A percentile compares a stretch with the other conserved stretches of the same genome.
Evolutionary conservation across 345 rosid genomes (phyloP).

Genomic region (Syzygium aqueum): DNA sequence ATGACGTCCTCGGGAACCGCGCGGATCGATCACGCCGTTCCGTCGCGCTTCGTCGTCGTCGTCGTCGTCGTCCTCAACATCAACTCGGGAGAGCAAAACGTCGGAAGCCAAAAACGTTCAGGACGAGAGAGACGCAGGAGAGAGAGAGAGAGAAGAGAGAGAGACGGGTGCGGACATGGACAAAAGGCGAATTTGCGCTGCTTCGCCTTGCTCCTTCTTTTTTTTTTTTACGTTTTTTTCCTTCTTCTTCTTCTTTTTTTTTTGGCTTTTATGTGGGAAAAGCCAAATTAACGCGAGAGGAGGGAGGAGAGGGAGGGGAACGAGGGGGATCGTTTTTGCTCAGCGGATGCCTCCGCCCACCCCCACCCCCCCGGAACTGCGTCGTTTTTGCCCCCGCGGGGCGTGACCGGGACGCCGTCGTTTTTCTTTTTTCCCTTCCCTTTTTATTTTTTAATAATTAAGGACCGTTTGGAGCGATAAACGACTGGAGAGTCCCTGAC

Average conservation of each 20-base stretch:
- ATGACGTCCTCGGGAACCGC: neutral
- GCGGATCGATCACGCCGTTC: conserved; percentile 1
- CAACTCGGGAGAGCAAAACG: neutral
- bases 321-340: neutral
- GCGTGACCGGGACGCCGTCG: neutral
- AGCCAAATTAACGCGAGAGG: neutral
- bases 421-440: neutral
- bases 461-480: neutral
- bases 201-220: neutral
- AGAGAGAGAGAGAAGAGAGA: neutral
- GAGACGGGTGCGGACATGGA: neutral
- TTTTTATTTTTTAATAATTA: no score
- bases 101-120: neutral
- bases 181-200: neutral
- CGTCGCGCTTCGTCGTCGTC: conserved; percentile 1
- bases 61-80: neutral
- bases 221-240: neutral
- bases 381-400: neutral
- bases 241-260: neutral
- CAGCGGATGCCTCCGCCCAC: neutral
- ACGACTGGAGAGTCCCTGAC: conserved; percentile 20
- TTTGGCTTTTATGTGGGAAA: conserved; percentile 4
- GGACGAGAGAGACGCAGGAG: neutral
- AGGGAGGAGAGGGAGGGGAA: neutral
- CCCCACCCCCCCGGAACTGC: no score